phyloP scores from a whole-genome alignment of 202 grass and related monocot genomes.

The Brachypodium distachyon region DNA sequence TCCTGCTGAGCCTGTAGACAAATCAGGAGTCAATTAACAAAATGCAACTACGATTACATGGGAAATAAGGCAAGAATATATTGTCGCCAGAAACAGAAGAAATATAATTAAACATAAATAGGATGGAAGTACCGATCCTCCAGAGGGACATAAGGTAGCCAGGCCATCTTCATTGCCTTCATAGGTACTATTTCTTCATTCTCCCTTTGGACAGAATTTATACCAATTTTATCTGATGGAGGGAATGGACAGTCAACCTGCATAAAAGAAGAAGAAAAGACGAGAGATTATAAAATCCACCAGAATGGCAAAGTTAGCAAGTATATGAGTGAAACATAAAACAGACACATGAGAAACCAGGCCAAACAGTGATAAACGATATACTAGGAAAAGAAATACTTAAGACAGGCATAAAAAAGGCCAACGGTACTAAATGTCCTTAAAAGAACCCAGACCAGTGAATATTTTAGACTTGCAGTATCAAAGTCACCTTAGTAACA shows the following conservation, averaged over 20 bases:
- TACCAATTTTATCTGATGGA: constrained; percentile 84
- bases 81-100: background rate
- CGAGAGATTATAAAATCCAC: no score
- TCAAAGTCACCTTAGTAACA: background rate
- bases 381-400: background rate
- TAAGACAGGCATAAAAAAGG: background rate
- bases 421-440: background rate
- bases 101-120: constrained; percentile 1
- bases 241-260: constrained; percentile 71
- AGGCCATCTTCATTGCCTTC: constrained; percentile 93
- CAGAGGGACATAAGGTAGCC: constrained; percentile 84
- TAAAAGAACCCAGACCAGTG: background rate
- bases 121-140: constrained; percentile 49
- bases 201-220: constrained; percentile 86
- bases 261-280: background rate
- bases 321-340: background rate
- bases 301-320: no score
- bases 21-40: constrained; percentile 5
- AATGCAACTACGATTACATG: background rate
- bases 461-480: background rate
- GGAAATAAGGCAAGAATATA: background rate
- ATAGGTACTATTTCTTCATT: constrained; percentile 83
- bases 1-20: constrained; percentile 40
- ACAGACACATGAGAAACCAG: background rate
- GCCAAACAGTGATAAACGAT: background rate